Conservation (phyloP, 2,329 filamentous ascomycete genomes). For the Scedosporium boydii region DNA sequence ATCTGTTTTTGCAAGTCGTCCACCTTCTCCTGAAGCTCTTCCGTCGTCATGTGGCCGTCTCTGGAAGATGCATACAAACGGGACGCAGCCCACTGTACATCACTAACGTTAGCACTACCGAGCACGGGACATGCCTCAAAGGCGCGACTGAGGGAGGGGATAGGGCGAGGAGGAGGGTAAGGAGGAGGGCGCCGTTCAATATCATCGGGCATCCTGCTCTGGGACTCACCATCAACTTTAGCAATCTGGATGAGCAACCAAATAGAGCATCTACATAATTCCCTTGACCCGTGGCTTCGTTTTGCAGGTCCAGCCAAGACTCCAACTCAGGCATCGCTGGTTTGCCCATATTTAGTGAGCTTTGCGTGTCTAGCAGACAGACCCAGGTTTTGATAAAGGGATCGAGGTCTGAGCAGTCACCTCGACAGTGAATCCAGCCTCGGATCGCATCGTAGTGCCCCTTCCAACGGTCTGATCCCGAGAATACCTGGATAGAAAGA, state of each 20-base stretch:
- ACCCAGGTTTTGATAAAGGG: constrained; percentile 5
- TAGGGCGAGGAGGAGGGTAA: neutral
- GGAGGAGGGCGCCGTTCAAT: neutral
- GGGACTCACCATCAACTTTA: neutral
- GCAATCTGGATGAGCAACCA: neutral
- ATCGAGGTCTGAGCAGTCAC: constrained; percentile 4
- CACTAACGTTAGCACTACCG: too few species aligned
- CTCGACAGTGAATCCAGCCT: constrained; percentile 6
- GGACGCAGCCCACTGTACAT: neutral
- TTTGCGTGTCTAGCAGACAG: constrained; percentile 5
- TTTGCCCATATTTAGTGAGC: constrained; percentile 4
- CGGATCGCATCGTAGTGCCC: constrained; percentile 5
- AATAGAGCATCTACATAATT: neutral
- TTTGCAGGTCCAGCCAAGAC: neutral
- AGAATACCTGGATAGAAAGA: neutral
- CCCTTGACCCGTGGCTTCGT: neutral
- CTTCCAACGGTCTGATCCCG: constrained; percentile 3
- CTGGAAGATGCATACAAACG: neutral
- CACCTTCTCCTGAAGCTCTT: neutral
- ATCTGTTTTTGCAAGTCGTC: constrained; percentile 3
- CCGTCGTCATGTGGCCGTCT: neutral
- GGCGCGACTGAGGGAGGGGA: neutral
- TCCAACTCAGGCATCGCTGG: neutral
- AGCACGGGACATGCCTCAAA: neutral
- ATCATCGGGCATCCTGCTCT: too few species aligned